phyloP scores from a whole-genome alignment of 148 eudicot genomes.

The Rhododendron mucronatum region DNA sequence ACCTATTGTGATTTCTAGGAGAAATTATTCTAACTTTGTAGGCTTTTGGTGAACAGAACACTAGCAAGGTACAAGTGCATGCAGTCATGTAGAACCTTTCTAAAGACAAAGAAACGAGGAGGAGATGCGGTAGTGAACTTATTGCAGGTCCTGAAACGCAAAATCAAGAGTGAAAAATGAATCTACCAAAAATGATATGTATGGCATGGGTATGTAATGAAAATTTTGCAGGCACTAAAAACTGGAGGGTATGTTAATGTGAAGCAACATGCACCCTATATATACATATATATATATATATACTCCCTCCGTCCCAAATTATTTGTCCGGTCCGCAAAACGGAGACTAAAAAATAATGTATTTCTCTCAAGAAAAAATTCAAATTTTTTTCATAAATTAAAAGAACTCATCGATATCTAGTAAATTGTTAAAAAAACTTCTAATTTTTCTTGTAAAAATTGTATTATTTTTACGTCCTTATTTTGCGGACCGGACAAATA shows the following conservation, averaged over 20 bases:
- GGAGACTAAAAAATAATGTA: too few relatives aligned
- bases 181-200: neutral
- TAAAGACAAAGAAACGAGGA: slow-evolving; percentile 26
- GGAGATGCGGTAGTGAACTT: slow-evolving; percentile 36
- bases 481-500: too few relatives aligned
- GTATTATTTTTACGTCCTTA: too few relatives aligned
- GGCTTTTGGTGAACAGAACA: slow-evolving; percentile 31
- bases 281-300: neutral
- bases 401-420: too few relatives aligned
- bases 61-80: slow-evolving; percentile 41
- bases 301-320: too few relatives aligned
- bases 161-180: slow-evolving; percentile 48
- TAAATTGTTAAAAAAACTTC: too few relatives aligned
- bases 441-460: too few relatives aligned
- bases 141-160: slow-evolving; percentile 36
- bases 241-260: slow-evolving; percentile 48
- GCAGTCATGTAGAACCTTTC: slow-evolving; percentile 16
- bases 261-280: slow-evolving; percentile 6
- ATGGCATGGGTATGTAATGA: neutral
- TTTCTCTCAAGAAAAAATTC: too few relatives aligned
- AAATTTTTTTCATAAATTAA: too few relatives aligned
- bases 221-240: slow-evolving; percentile 41
- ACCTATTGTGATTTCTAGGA: neutral
- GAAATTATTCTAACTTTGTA: neutral
- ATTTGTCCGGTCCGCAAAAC: too few relatives aligned